These are phyloP conservation scores for Usnea hakonensis DNA, from an alignment of 495 filamentous ascomycete species.

Conservation along the genomic window DNA sequence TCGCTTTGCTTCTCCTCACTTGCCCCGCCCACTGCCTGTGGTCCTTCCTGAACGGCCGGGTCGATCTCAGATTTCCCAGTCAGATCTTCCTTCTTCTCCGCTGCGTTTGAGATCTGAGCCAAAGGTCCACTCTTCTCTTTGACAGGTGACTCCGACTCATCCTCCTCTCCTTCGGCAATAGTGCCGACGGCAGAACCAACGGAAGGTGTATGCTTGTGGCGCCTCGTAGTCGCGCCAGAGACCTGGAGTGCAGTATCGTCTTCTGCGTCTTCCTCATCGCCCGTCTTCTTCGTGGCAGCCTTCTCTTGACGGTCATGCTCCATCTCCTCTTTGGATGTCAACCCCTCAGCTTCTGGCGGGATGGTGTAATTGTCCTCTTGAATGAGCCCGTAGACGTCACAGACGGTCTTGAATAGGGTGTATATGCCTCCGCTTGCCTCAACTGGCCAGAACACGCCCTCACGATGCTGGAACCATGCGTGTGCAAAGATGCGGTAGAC, in stretches of 20 bases:
- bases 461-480: conserved; percentile 94
- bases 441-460: conserved; percentile 85
- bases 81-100: conserved; percentile 14
- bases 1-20: conserved; percentile 5
- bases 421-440: conserved; percentile 83
- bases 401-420: conserved; percentile 93
- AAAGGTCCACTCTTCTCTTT: conserved; percentile 14
- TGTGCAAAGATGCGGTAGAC: conserved; percentile 97
- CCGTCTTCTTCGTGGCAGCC: conserved; percentile 65
- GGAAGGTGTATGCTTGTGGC: conserved; percentile 67
- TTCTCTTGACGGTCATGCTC: conserved; percentile 10
- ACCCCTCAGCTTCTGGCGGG: conserved; percentile 82
- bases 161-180: conserved; percentile 64
- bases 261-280: conserved; percentile 32
- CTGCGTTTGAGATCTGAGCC: conserved; percentile 17
- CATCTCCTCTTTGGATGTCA: conserved; percentile 12
- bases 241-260: conserved; percentile 33
- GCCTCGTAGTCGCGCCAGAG: conserved; percentile 59
- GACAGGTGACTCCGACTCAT: conserved; percentile 32
- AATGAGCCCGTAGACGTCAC: conserved; percentile 80
- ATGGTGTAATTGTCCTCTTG: conserved; percentile 93
- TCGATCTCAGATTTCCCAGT: not conserved
- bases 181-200: conserved; percentile 66
- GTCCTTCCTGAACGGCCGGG: not conserved
- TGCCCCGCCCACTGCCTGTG: not conserved